phyloP scores from a whole-genome alignment of 2,329 filamentous ascomycete genomes.

The Neoscytalidium dimidiatum region DNA sequence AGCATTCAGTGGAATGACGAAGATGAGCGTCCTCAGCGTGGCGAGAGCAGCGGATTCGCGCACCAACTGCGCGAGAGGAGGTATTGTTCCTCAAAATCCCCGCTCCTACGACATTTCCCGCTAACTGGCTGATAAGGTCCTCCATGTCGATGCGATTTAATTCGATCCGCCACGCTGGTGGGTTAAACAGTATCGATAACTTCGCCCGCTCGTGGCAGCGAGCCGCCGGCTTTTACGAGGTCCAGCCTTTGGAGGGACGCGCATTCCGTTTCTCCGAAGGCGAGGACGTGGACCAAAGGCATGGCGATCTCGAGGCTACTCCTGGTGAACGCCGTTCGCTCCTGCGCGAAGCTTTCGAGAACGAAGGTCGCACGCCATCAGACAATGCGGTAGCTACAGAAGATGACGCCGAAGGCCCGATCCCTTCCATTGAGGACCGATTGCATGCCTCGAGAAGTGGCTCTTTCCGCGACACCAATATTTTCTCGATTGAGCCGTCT shows the following conservation, averaged over 20 bases:
- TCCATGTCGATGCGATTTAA: conserved; percentile 54
- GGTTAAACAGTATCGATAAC: conserved; percentile 90
- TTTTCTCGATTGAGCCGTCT: conserved; percentile 52
- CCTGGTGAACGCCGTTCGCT: conserved; percentile 44
- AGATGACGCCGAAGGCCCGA: not conserved
- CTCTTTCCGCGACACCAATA: conserved; percentile 42
- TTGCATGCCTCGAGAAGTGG: conserved; percentile 20
- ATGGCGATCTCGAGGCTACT: conserved; percentile 41
- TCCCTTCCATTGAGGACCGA: not conserved
- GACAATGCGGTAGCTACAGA: conserved; percentile 41
- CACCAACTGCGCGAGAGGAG: conserved; percentile 40
- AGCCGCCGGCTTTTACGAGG: conserved; percentile 84
- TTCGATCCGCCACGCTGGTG: conserved; percentile 70
- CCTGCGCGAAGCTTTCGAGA: conserved; percentile 42
- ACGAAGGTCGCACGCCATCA: conserved; percentile 37
- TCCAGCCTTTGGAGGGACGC: conserved; percentile 71
- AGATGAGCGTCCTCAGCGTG: conserved; percentile 25
- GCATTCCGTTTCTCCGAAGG: conserved; percentile 62
- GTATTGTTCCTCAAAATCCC: conserved; percentile 19
- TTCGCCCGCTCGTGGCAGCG: conserved; percentile 92
- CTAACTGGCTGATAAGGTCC: conserved; percentile 34
- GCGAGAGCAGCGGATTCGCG: conserved; percentile 29
- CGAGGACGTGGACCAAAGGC: conserved; percentile 51
- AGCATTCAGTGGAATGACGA: conserved; percentile 43
- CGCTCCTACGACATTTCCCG: not conserved